phyloP scores from a whole-genome alignment of 2,329 filamentous ascomycete genomes.

The Diplodia corticola region DNA sequence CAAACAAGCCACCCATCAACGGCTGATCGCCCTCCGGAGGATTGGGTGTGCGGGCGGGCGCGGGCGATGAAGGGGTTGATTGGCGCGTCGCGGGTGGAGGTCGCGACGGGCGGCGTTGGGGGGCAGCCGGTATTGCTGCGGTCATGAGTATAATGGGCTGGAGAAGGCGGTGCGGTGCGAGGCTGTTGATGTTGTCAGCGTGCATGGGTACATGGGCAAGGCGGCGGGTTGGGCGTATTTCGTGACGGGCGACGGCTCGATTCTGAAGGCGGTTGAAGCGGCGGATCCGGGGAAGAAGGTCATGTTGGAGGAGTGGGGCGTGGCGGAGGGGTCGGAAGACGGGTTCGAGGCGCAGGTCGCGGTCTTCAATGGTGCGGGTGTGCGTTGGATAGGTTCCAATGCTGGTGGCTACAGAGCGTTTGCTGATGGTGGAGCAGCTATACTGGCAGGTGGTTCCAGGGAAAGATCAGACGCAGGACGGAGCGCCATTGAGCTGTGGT shows the following conservation, averaged over 20 bases:
- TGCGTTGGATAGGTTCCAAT: constrained; percentile 19
- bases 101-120: constrained; percentile 25
- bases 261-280: constrained; percentile 14
- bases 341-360: constrained; percentile 24
- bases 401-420: not conserved
- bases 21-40: too few species aligned
- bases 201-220: constrained; percentile 26
- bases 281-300: constrained; percentile 20
- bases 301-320: constrained; percentile 27
- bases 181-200: constrained; percentile 26
- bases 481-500: not conserved
- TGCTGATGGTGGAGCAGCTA: not conserved
- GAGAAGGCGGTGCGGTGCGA: constrained; percentile 24
- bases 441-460: constrained; percentile 3
- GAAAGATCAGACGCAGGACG: not conserved
- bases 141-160: constrained; percentile 24
- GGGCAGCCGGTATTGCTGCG: constrained; percentile 24
- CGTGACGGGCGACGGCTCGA: constrained; percentile 23
- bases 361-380: constrained; percentile 25
- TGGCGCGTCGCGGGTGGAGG: constrained; percentile 18
- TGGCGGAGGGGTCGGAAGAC: constrained; percentile 17
- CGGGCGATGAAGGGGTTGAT: constrained; percentile 13
- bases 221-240: constrained; percentile 25
- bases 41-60: constrained; percentile 26
- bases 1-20: too few species aligned